These are phyloP conservation scores for Pneumocystis carinii DNA, from an alignment of 1,139 yeast genomes.

Conservation along the genomic window DNA sequence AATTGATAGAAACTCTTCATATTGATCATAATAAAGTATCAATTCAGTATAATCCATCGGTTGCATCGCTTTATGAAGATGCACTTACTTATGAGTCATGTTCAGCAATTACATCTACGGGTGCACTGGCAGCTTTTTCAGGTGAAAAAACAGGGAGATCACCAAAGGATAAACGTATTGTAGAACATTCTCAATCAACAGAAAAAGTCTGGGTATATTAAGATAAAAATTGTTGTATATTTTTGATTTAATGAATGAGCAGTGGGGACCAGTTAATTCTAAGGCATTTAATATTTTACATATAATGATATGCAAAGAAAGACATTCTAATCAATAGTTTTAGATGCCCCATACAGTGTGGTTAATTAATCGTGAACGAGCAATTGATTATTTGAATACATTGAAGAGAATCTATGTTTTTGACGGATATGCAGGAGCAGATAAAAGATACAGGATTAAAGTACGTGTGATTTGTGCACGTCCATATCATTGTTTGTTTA, in stretches of 20 bases:
- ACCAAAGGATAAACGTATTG: conserved; percentile 95
- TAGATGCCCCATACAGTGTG: conserved; percentile 85
- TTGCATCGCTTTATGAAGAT: conserved; percentile 87
- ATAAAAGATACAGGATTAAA: conserved; percentile 92
- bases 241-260: not conserved
- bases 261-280: conserved; percentile 96
- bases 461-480: conserved; percentile 95
- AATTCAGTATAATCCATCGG: conserved; percentile 77
- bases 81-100: conserved; percentile 73
- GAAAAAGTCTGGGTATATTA: conserved; percentile 54
- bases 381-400: conserved; percentile 90
- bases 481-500: conserved; percentile 95
- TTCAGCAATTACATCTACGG: conserved; percentile 83
- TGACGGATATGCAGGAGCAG: conserved; percentile 98
- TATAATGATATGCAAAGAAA: not conserved
- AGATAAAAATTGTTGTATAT: not conserved
- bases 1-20: conserved; percentile 24
- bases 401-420: conserved; percentile 88
- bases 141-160: conserved; percentile 97
- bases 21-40: conserved; percentile 29
- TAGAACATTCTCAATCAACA: conserved; percentile 75
- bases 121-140: conserved; percentile 90
- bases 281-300: conserved; percentile 18
- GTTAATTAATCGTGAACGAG: conserved; percentile 92
- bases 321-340: not conserved